Evolutionary conservation across 2,329 filamentous ascomycete species (phyloP), one percentile per base, ranked within the genome.

Genomic region (Venturia asperata): DNA sequence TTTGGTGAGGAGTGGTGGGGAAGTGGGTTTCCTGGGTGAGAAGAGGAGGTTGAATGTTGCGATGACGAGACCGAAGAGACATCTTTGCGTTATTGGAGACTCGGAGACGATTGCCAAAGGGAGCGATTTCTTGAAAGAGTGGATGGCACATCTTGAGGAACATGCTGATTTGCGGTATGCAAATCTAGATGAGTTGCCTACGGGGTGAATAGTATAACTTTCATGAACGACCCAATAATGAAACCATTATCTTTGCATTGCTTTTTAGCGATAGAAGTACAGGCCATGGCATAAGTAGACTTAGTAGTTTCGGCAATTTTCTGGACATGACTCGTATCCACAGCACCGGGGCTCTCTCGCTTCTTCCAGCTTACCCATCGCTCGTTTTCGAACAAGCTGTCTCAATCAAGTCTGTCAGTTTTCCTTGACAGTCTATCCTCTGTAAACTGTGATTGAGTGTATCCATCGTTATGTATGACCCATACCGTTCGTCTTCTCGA

Each of bases 21-120:
- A 92, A 61, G 92, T 97, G 17, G 94, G 94, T 11, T 99, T 99
- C 72, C 78, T 99, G 45, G 91, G 86, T 17, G 94, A 99, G 78
- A 96, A 92, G 81, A 84, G 94, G 68, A 84, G 94, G 68, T 79
- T 99, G 69, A 99, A 99, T 74, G 93, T 91, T 95, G 93, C 94
- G 64, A 97, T 99, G 92, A 99, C 94, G 68, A 86, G 94, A 69
- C 91, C 94, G 6, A 93, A 90, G 78, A 85, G 94, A 70, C 93
- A 94, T 73, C 81, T 99, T 55, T 94, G 90, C 68, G 84, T 99
- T 21, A 88, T 97, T 71, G 94, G 93, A 56, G 94, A 99, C 76
- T 94, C 91, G 66, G 94, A 97, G 74, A 97, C 93, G 3, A 90
- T 96, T 65, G 87, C 88, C 76, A 87, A 84, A 77, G 92, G 92